Percentiles rank a stretch among this genome's conserved stretches.
Conservation (phyloP, 257 asterid species). For the Nicotiana noctiflora region DNA sequence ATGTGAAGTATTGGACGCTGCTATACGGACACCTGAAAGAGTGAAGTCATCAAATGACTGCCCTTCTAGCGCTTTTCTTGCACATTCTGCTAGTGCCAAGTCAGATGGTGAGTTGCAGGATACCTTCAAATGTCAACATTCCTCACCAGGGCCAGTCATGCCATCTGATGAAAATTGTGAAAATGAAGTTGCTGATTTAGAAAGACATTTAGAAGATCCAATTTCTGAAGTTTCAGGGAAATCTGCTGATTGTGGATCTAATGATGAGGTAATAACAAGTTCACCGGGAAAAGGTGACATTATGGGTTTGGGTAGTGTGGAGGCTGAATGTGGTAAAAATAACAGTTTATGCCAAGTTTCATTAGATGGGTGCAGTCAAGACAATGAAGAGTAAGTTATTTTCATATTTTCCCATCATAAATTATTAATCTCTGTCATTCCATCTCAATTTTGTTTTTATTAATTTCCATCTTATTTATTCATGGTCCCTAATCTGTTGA, state of each 20-base stretch:
- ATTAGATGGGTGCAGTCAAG: constrained; percentile 30
- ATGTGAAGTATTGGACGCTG: constrained; percentile 23
- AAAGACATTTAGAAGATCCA: constrained; percentile 28
- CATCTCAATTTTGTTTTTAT: background rate
- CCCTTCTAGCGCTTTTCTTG: constrained; percentile 23
- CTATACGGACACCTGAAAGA: constrained; percentile 9
- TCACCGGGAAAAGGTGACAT: constrained; percentile 23
- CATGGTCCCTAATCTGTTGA: constrained; percentile 1
- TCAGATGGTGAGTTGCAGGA: constrained; percentile 20
- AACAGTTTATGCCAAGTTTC: constrained; percentile 19
- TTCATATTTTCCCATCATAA: background rate
- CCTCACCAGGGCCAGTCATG: constrained; percentile 17
- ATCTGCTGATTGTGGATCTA: constrained; percentile 24
- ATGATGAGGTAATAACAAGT: constrained; percentile 26
- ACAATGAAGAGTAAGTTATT: constrained; percentile 39
- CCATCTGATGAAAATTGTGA: constrained; percentile 26
- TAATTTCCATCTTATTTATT: background rate
- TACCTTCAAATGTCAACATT: constrained; percentile 13
- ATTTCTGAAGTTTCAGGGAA: constrained; percentile 24
- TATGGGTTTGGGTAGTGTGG: constrained; percentile 17
- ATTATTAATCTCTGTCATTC: background rate
- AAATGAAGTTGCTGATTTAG: constrained; percentile 26
- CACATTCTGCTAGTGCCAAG: constrained; percentile 22
- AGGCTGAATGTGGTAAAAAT: constrained; percentile 29
- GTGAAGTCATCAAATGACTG: constrained; percentile 18